phyloP scores from a whole-genome alignment of 1,284 basidiomycete genomes.

The Macrocystidia cucumis region DNA sequence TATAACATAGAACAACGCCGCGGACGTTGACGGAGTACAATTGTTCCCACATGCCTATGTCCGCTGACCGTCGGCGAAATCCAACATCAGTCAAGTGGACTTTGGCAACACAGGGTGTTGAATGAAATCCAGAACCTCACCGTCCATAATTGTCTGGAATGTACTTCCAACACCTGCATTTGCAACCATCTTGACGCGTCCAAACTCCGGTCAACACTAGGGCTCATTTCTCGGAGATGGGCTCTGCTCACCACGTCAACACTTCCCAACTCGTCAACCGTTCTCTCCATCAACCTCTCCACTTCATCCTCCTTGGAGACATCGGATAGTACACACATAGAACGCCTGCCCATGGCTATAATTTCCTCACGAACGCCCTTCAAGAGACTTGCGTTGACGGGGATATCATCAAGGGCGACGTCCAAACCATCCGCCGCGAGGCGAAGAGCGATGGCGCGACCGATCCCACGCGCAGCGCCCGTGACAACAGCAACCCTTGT shows the following conservation, averaged over 20 bases:
- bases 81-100: too few relatives aligned
- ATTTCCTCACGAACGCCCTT: conserved; percentile 22
- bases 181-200: conserved; percentile 21
- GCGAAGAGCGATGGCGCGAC: conserved; percentile 30
- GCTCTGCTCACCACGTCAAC: conserved; percentile 19
- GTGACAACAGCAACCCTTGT: conserved; percentile 15
- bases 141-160: conserved; percentile 11
- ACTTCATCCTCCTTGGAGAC: conserved; percentile 29
- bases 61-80: too few relatives aligned
- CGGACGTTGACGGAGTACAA: conserved; percentile 23
- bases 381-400: conserved; percentile 17
- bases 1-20: conserved; percentile 28
- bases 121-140: too few relatives aligned
- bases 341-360: conserved; percentile 17
- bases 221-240: too few relatives aligned
- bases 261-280: conserved; percentile 21
- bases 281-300: conserved; percentile 22
- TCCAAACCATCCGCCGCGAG: conserved; percentile 34
- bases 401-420: conserved; percentile 29
- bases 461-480: conserved; percentile 25
- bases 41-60: conserved; percentile 18
- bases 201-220: too few relatives aligned
- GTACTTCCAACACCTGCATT: conserved; percentile 19
- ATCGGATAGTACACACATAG: conserved; percentile 21
- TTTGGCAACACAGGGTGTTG: too few relatives aligned